Conservation (phyloP, 495 filamentous ascomycete genomes). For the Oidiodendron maius region DNA sequence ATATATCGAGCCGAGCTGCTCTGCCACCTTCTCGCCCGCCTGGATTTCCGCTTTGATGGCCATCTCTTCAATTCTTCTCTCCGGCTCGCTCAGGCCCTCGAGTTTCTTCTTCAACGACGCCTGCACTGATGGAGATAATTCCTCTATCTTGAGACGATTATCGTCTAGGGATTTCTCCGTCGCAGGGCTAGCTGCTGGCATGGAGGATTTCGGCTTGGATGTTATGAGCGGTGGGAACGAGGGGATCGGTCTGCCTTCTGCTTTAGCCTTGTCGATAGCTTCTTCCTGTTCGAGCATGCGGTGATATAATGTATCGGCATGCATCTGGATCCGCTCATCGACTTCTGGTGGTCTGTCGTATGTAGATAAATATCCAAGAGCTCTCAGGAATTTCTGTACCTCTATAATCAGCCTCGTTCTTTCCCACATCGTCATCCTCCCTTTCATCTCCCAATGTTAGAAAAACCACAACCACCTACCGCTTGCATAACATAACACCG, state of each 20-base stretch:
- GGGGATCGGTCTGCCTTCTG: conserved; percentile 48
- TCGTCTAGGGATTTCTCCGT: conserved; percentile 3
- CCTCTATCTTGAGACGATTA: conserved; percentile 24
- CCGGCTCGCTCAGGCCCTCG: conserved; percentile 52
- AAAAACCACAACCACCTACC: conserved; percentile 39
- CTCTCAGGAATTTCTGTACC: conserved; percentile 77
- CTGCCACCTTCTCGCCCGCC: conserved; percentile 48
- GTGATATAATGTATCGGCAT: conserved; percentile 84
- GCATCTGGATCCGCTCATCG: conserved; percentile 92
- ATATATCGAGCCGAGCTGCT: conserved; percentile 47
- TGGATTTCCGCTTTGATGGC: conserved; percentile 55
- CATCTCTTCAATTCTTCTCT: conserved; percentile 60
- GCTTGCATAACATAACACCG: conserved; percentile 78
- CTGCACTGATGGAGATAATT: conserved; percentile 22
- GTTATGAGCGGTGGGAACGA: conserved; percentile 34
- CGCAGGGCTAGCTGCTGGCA: conserved; percentile 1
- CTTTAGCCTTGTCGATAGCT: conserved; percentile 58
- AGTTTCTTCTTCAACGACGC: conserved; percentile 46
- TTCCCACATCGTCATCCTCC: background rate
- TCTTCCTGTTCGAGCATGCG: conserved; percentile 74
- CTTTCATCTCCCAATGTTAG: background rate
- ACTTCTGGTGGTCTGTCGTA: conserved; percentile 56
- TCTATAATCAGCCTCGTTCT: too few relatives aligned
- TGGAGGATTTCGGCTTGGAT: conserved; percentile 7
- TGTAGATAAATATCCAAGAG: conserved; percentile 77